phyloP scores from a whole-genome alignment of 108 stramenopile genomes.

The Skeletonema menzelii region DNA sequence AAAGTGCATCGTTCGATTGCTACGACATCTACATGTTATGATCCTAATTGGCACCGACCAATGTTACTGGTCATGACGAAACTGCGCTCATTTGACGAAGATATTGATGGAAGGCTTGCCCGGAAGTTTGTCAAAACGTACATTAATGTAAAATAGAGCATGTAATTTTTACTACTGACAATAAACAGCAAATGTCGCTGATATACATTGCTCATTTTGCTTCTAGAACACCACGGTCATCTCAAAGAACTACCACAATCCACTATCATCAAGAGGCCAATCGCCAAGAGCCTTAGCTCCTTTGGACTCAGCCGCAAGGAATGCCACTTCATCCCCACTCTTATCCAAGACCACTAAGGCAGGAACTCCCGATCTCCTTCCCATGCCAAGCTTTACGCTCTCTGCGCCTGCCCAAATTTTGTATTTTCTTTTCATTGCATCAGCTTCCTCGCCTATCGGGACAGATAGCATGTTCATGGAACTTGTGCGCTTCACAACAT shows the following conservation, averaged over 20 bases:
- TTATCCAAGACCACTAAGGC: constrained; percentile 64
- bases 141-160: neutral
- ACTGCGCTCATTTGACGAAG: constrained; percentile 49
- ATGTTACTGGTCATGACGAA: constrained; percentile 58
- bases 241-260: constrained; percentile 51
- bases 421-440: constrained; percentile 50
- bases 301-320: constrained; percentile 54
- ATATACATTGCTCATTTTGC: too few relatives aligned
- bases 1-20: constrained; percentile 15
- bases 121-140: constrained; percentile 8
- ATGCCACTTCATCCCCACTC: constrained; percentile 53
- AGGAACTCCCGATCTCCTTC: constrained; percentile 68
- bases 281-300: constrained; percentile 47
- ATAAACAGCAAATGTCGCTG: too few relatives aligned
- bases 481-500: constrained; percentile 31
- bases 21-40: constrained; percentile 27
- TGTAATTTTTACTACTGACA: too few relatives aligned
- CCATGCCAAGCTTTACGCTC: constrained; percentile 46
- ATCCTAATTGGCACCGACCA: constrained; percentile 66
- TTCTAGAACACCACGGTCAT: neutral
- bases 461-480: constrained; percentile 56
- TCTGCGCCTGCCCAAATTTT: constrained; percentile 69
- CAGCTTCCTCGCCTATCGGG: constrained; percentile 52
- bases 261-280: constrained; percentile 64
- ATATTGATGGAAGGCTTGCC: constrained; percentile 27